These are phyloP conservation scores for Helotiales sp. DNA, from an alignment of 2,329 filamentous ascomycete genomes.

Conservation along the genomic window DNA sequence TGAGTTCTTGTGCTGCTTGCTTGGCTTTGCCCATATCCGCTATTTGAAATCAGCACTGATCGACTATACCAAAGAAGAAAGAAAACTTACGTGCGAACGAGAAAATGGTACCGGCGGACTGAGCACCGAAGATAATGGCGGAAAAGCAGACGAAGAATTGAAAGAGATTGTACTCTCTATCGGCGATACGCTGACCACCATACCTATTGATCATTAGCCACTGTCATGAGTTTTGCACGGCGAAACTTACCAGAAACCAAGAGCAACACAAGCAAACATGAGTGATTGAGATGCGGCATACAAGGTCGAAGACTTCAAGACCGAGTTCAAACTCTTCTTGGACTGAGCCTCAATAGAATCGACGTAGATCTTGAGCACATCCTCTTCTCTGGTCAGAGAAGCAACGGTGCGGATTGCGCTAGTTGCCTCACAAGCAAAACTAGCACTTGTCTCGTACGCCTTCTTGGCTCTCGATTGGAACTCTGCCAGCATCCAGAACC, in stretches of 20 bases:
- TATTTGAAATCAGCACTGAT: conserved; percentile 28
- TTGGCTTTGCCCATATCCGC: conserved; percentile 92
- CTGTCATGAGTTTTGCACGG: background rate
- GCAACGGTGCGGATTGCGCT: conserved; percentile 94
- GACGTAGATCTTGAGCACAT: conserved; percentile 77
- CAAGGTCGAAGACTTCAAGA: conserved; percentile 76
- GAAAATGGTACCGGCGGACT: conserved; percentile 89
- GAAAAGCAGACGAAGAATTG: conserved; percentile 94
- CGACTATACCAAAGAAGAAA: background rate
- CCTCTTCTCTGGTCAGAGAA: conserved; percentile 82
- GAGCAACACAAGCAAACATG: conserved; percentile 80
- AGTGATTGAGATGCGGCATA: conserved; percentile 87
- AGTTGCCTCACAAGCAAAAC: conserved; percentile 90
- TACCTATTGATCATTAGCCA: conserved; percentile 51
- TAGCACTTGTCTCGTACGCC: conserved; percentile 80
- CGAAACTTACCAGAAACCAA: conserved; percentile 76
- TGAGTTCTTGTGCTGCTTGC: conserved; percentile 79
- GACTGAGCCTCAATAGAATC: conserved; percentile 69
- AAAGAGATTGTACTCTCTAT: conserved; percentile 74
- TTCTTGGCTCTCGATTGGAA: conserved; percentile 81
- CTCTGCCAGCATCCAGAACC: conserved; percentile 81
- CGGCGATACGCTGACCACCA: conserved; percentile 76
- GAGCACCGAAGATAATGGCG: conserved; percentile 86
- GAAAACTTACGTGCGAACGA: conserved; percentile 69
- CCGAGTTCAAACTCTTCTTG: conserved; percentile 69